Evolutionary conservation across 106 monocot species (phyloP).

Genomic region (Dendrobium officinale): DNA sequence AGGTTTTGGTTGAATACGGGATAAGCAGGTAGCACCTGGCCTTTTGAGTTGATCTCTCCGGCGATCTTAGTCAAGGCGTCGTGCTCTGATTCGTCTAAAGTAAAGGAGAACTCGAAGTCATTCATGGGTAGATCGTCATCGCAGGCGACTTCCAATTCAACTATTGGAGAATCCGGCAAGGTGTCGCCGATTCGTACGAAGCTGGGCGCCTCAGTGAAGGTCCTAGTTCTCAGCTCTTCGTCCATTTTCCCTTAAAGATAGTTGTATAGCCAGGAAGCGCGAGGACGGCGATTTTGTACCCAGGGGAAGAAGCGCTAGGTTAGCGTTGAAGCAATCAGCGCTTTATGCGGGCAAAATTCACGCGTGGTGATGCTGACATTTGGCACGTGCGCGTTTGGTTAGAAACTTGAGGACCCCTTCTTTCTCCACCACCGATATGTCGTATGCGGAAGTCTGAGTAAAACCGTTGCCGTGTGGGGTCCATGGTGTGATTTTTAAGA

Average conservation of each 20-base stretch:
- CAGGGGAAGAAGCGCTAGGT: background rate
- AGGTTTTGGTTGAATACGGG: constrained; percentile 26
- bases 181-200: background rate
- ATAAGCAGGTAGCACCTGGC: constrained; percentile 45
- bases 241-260: background rate
- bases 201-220: background rate
- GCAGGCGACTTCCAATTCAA: background rate
- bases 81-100: background rate
- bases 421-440: too few relatives aligned
- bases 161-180: background rate
- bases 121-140: constrained; percentile 14
- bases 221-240: background rate
- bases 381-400: too few relatives aligned
- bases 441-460: too few relatives aligned
- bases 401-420: too few relatives aligned
- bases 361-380: too few relatives aligned
- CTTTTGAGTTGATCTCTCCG: constrained; percentile 36
- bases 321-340: too few relatives aligned
- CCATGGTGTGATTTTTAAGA: too few relatives aligned
- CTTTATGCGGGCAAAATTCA: too few relatives aligned
- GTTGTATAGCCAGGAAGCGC: background rate
- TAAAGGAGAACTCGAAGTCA: constrained; percentile 37
- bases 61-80: background rate
- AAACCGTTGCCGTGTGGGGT: too few relatives aligned
- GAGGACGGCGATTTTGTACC: constrained; percentile 4